Percentiles rank a stretch among this genome's conserved stretches.
Conservation (phyloP, 345 rosid genomes). For the Lumnitzera racemosa region DNA sequence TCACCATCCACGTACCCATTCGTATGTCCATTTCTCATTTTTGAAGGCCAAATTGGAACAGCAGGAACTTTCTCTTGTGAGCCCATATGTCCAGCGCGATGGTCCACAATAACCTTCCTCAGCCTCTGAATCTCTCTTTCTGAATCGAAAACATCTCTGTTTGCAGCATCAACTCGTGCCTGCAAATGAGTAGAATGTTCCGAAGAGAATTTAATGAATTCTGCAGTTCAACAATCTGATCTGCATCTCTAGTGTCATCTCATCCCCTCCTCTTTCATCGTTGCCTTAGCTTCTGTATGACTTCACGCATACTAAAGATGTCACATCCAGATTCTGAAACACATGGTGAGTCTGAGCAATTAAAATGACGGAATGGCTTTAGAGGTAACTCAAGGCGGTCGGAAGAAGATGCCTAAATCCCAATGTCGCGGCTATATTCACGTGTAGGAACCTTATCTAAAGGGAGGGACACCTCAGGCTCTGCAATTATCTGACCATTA, state of each 20-base stretch:
- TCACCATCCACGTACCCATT: constrained; percentile 49
- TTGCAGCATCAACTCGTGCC: constrained; percentile 64
- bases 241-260: constrained; percentile 94
- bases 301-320: constrained; percentile 86
- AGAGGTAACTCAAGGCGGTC: constrained; percentile 73
- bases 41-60: constrained; percentile 35
- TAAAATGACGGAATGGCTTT: constrained; percentile 65
- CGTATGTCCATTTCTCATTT: constrained; percentile 41
- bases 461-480: constrained; percentile 53
- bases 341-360: constrained; percentile 88
- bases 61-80: constrained; percentile 29
- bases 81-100: constrained; percentile 41
- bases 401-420: constrained; percentile 71
- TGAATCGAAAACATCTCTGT: constrained; percentile 68
- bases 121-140: constrained; percentile 81
- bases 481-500: constrained; percentile 39
- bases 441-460: constrained; percentile 61
- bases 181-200: constrained; percentile 61
- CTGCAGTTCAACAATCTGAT: constrained; percentile 66
- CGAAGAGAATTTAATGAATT: constrained; percentile 53
- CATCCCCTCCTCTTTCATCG: constrained; percentile 88
- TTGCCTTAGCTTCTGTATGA: constrained; percentile 86
- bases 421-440: constrained; percentile 60
- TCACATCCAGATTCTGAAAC: constrained; percentile 97
- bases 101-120: constrained; percentile 88